Conservation (phyloP, 441 rosid species). For the Eugenia klotzschiana region DNA sequence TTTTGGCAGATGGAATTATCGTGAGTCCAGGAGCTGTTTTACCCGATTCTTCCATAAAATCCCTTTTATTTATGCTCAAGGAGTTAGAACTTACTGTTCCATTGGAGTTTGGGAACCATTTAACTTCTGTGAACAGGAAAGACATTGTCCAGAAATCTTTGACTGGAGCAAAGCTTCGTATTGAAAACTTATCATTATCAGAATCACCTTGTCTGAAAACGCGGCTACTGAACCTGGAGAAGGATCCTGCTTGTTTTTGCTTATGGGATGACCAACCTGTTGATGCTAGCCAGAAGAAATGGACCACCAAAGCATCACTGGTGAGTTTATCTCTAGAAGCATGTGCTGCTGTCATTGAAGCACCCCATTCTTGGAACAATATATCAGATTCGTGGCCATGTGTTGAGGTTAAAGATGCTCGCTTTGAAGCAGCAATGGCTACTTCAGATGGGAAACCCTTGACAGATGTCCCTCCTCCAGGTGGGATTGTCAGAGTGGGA, state of each 20-base stretch:
- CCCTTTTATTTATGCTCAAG: conserved; percentile 44
- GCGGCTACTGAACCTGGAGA: conserved; percentile 70
- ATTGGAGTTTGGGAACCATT: conserved; percentile 34
- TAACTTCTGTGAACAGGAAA: conserved; percentile 19
- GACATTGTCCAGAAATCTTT: conserved; percentile 29
- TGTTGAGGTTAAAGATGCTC: conserved; percentile 60
- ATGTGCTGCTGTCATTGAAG: conserved; percentile 19
- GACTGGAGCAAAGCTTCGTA: conserved; percentile 85
- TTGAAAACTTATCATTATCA: conserved; percentile 59
- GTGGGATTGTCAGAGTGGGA: conserved; percentile 81
- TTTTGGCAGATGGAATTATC: conserved; percentile 89
- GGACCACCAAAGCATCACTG: conserved; percentile 57
- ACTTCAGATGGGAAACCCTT: conserved; percentile 85
- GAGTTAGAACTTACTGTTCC: conserved; percentile 78
- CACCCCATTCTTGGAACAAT: conserved; percentile 16
- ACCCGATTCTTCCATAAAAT: conserved; percentile 72
- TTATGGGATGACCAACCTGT: conserved; percentile 84
- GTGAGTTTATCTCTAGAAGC: conserved; percentile 74
- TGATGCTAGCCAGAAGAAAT: conserved; percentile 95
- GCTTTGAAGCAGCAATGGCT: conserved; percentile 74
- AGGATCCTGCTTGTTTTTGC: conserved; percentile 95
- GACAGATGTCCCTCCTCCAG: conserved; percentile 82
- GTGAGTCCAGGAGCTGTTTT: conserved; percentile 68
- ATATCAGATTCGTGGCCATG: conserved; percentile 63
- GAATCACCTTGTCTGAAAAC: conserved; percentile 79